Evolutionary conservation across 2,329 filamentous ascomycete genomes (phyloP).

Genomic region (Apiospora pterosperma): DNA sequence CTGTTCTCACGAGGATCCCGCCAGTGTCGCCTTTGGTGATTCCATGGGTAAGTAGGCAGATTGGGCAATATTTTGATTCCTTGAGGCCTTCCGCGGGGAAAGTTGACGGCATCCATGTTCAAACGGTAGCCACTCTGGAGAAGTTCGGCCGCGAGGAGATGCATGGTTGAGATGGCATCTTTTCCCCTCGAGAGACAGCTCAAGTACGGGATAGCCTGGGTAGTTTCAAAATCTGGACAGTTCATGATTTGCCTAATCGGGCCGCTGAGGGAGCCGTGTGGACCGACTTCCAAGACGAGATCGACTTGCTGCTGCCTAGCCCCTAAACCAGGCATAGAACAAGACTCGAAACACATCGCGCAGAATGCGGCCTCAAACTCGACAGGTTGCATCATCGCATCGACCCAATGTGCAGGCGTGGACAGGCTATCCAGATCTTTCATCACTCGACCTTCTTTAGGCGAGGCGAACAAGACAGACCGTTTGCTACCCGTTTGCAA

Average conservation of each 20-base stretch:
- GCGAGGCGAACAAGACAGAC: not conserved
- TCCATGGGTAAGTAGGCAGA: not conserved
- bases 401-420: conserved; percentile 17
- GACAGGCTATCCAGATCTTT: not conserved
- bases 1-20: not conserved
- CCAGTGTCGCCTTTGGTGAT: not conserved
- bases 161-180: conserved; percentile 22
- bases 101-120: not conserved
- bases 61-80: not conserved
- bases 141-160: conserved; percentile 4
- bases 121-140: not conserved
- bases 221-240: not conserved
- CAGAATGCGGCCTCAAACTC: conserved; percentile 15
- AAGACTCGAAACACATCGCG: conserved; percentile 7
- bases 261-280: conserved; percentile 25
- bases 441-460: not conserved
- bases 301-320: conserved; percentile 15
- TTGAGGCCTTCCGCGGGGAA: not conserved
- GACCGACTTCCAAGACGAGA: conserved; percentile 27
- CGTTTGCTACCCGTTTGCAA: not conserved
- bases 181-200: conserved; percentile 13
- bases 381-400: conserved; percentile 24
- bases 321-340: no score
- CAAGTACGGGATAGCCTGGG: conserved; percentile 14
- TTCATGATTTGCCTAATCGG: conserved; percentile 27